A percentile compares a stretch with the other conserved stretches of the same genome.
Evolutionary conservation across 371 early-diverging fungal genomes (phyloP).

Genomic region (Sporodiniella umbellata): DNA sequence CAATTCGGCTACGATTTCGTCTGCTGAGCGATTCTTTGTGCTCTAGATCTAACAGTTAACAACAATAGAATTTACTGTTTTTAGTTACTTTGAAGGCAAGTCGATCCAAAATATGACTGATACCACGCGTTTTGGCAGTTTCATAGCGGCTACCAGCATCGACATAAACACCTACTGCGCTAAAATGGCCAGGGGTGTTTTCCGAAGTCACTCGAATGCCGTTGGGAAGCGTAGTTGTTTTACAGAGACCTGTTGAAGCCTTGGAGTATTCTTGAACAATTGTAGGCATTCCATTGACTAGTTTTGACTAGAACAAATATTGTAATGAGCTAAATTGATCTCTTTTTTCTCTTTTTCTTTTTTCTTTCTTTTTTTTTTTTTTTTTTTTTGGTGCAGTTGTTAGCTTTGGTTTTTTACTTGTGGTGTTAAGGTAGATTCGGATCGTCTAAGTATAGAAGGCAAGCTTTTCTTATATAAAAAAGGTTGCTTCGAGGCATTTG

Average conservation of each 20-base stretch:
- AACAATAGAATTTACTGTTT: background rate
- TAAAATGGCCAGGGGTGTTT: conserved; percentile 85
- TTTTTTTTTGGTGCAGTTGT: background rate
- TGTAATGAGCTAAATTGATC: too few species aligned
- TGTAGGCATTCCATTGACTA: conserved; percentile 24
- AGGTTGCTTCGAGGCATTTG: conserved; percentile 8
- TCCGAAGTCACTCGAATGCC: conserved; percentile 85
- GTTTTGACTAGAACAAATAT: too few species aligned
- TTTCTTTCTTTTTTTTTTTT: too few species aligned
- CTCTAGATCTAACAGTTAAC: conserved; percentile 27
- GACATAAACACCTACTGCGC: conserved; percentile 84
- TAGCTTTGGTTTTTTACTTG: conserved; percentile 13
- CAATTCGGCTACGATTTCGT: conserved; percentile 71
- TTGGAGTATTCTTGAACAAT: conserved; percentile 46
- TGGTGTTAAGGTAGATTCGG: conserved; percentile 22
- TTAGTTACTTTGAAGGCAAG: conserved; percentile 83
- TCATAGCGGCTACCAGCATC: conserved; percentile 91
- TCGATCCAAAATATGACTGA: conserved; percentile 84
- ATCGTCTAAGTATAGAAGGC: conserved; percentile 13
- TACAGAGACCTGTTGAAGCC: conserved; percentile 33
- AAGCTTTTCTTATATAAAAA: conserved; percentile 2
- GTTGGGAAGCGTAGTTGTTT: conserved; percentile 78
- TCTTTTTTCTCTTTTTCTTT: too few species aligned
- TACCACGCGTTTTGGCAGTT: conserved; percentile 66
- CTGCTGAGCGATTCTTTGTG: conserved; percentile 61